Evolutionary conservation across 1,284 basidiomycete genomes (phyloP).

Genomic region (Pyrrhoderma noxium): DNA sequence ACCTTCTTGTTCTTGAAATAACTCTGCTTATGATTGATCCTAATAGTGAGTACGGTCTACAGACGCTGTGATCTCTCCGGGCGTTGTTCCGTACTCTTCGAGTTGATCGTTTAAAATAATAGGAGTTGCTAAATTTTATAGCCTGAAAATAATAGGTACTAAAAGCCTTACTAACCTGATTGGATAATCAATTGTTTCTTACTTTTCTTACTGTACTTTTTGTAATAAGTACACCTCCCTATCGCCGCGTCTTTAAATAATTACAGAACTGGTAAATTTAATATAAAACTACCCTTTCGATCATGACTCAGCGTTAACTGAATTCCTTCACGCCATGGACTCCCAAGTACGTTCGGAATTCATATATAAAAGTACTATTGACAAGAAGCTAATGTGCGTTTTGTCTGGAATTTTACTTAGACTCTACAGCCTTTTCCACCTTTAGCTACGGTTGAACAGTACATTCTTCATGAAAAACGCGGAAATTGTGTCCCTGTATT

Average conservation of each 20-base stretch:
- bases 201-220: too few relatives aligned
- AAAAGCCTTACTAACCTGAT: neutral
- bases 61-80: constrained; percentile 66
- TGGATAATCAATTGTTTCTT: too few relatives aligned
- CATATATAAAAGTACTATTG: neutral
- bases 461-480: constrained; percentile 68
- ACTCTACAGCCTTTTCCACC: constrained; percentile 60
- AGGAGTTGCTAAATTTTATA: too few relatives aligned
- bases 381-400: neutral
- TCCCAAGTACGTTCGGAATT: constrained; percentile 38
- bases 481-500: constrained; percentile 94
- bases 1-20: too few relatives aligned
- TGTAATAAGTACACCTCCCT: too few relatives aligned
- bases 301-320: too few relatives aligned
- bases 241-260: too few relatives aligned
- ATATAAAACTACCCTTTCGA: too few relatives aligned
- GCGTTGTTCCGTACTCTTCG: constrained; percentile 9
- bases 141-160: neutral
- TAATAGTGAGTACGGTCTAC: too few relatives aligned
- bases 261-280: too few relatives aligned
- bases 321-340: constrained; percentile 39
- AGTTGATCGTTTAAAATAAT: neutral
- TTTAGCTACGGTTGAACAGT: constrained; percentile 60
- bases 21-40: too few relatives aligned
- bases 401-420: constrained; percentile 29